phyloP scores from a whole-genome alignment of 164 flowering plant species.

The Liriodendron chinense region DNA sequence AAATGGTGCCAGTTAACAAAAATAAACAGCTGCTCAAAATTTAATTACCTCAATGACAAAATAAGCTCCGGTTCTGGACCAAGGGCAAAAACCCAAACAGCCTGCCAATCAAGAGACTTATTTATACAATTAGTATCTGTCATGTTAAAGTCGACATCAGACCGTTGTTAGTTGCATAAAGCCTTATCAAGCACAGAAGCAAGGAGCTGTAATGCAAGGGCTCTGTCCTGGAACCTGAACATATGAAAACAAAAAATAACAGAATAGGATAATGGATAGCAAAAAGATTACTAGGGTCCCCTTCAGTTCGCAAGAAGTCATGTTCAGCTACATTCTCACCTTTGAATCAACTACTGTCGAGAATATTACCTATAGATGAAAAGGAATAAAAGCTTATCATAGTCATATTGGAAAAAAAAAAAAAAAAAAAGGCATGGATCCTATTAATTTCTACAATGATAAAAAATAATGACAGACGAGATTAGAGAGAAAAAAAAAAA shows the following conservation, averaged over 20 bases:
- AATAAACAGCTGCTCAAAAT: not conserved
- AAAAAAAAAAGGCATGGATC: no score
- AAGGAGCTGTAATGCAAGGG: conserved; percentile 78
- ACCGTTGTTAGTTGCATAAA: conserved; percentile 30
- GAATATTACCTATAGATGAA: conserved; percentile 30
- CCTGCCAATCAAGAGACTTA: conserved; percentile 73
- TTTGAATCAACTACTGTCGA: conserved; percentile 21
- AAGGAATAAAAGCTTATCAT: not conserved
- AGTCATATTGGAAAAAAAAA: not conserved
- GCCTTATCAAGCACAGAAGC: conserved; percentile 71
- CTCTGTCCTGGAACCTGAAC: conserved; percentile 85
- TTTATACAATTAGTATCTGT: conserved; percentile 15
- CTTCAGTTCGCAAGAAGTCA: conserved; percentile 83
- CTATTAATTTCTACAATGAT: no score
- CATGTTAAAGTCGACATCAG: conserved; percentile 25
- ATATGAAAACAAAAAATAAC: not conserved
- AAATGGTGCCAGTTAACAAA: not conserved
- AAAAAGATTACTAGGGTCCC: conserved; percentile 96
- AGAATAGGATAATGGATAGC: no score
- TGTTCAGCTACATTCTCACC: conserved; percentile 61
- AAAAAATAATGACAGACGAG: no score
- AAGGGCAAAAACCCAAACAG: conserved; percentile 89
- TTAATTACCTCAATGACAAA: conserved; percentile 77
- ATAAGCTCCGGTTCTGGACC: conserved; percentile 98
- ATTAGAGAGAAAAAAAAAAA: no score